These are phyloP conservation scores for Melampsora larici-populina DNA, from an alignment of 1,284 basidiomycete genomes.

Conservation along the genomic window DNA sequence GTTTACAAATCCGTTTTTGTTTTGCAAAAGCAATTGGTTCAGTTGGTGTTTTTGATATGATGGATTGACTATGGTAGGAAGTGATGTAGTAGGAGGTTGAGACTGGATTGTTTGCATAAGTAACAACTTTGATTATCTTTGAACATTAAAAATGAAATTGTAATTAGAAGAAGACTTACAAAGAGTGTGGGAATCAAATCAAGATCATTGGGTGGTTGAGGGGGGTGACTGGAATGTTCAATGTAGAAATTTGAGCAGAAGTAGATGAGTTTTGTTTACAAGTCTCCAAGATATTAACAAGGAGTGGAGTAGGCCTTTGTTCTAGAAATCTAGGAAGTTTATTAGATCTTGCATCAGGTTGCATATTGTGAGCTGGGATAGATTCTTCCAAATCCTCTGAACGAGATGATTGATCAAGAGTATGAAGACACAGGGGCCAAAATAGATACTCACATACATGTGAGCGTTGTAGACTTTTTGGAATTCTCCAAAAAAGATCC, in stretches of 20 bases:
- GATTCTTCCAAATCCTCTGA: neutral
- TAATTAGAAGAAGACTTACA: neutral
- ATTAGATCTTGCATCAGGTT: neutral
- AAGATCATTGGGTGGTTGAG: slow-evolving; percentile 10
- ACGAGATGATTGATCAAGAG: neutral
- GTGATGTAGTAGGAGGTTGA: neutral
- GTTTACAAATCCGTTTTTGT: slow-evolving; percentile 26
- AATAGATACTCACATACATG: no score
- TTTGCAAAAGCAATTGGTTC: neutral
- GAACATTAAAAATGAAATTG: neutral
- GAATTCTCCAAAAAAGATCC: no score
- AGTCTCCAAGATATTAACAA: neutral
- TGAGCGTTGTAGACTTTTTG: no score
- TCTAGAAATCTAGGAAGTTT: neutral
- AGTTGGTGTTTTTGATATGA: neutral
- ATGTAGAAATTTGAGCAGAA: neutral
- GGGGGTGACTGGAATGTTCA: neutral
- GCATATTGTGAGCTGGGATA: neutral
- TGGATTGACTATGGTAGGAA: neutral
- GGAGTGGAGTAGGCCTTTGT: neutral
- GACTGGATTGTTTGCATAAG: neutral
- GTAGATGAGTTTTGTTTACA: neutral
- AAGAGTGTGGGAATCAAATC: slow-evolving; percentile 26
- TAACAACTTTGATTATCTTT: neutral
- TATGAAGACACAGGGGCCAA: no score